Evolutionary conservation across 768 basidiomycete species (phyloP).

Genomic region (Mycena latifolia): DNA sequence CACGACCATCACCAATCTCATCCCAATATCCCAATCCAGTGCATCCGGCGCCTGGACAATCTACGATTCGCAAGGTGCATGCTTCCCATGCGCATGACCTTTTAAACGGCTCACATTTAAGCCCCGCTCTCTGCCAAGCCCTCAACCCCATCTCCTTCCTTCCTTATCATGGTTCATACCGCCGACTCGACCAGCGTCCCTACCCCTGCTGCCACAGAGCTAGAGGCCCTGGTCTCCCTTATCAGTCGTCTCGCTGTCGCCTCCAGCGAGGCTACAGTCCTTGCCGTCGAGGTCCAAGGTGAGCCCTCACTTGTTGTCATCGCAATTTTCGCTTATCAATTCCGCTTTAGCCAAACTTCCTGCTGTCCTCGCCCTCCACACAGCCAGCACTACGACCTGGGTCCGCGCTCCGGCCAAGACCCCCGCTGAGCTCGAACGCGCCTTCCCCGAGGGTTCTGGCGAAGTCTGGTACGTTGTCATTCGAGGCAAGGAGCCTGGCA

Average conservation of each 20-base stretch:
- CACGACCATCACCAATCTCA: too few species aligned
- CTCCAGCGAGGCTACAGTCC: background rate
- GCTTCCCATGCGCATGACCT: too few species aligned
- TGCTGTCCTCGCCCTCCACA: background rate
- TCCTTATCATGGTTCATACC: background rate
- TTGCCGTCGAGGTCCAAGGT: background rate
- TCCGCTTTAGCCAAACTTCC: background rate
- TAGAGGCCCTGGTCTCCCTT: background rate
- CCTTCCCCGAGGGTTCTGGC: background rate
- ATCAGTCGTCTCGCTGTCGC: background rate
- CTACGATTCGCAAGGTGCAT: too few species aligned
- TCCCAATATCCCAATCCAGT: too few species aligned
- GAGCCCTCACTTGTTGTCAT: background rate
- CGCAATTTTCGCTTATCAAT: background rate
- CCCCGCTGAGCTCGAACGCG: background rate
- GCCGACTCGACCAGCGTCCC: background rate
- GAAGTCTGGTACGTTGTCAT: conserved; percentile 17
- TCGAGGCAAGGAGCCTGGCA: conserved; percentile 1
- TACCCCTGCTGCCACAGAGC: background rate
- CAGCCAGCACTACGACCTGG: background rate
- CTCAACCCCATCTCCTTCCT: background rate
- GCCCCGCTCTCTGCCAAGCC: too few species aligned
- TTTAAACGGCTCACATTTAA: background rate
- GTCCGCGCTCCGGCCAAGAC: background rate
- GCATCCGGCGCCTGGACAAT: too few species aligned